Evolutionary conservation across 1,284 basidiomycete genomes (phyloP), one percentile per base, ranked within the genome.

Genomic region (Ceratobasidium theobromae): DNA sequence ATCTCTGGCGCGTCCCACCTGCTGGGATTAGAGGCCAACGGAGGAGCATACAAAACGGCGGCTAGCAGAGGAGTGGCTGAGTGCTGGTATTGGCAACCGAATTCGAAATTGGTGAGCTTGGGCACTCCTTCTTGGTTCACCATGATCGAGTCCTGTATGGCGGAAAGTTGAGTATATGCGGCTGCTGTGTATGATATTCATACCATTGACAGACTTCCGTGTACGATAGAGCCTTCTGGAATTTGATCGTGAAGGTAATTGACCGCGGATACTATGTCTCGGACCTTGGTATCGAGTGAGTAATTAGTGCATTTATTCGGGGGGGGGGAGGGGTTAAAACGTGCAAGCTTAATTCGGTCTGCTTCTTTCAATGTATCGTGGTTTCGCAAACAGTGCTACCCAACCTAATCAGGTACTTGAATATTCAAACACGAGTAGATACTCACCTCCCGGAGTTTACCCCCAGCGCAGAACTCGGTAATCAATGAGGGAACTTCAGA

Each of bases 361-460:
- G 12, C 5, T 5, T 38, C 18, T 2, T 5, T 53, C 52, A 53
- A 12, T 1, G 33, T 38, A 3, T 38, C 32, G 21, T 35, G n/a
- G 18, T 53, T 53, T 16, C 28, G 28, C 1, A 16, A 18, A 35
- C 52, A 53, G 21, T 43, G 21, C 40, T 43, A 43, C 16, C 16
- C 16, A 3, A 43, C 4, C 40, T 4, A 43, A n/a, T n/a, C n/a
- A n/a, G n/a, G n/a, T n/a, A n/a, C n/a, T n/a, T n/a, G n/a, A n/a
- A n/a, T n/a, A n/a, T n/a, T n/a, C n/a, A n/a, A n/a, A n/a, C n/a
- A n/a, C n/a, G 40, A 43, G 23, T 32, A 1, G 32, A 23, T 21
- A 48, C 9, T 33, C n/a, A 62, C 57, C 46, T 62, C 46, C 16
- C 48, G 57, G 16, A 65, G 51, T 41, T 16, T 53, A 25, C 62